Evolutionary conservation across 495 filamentous ascomycete genomes (phyloP).

Genomic region (Xylaria cubensis): DNA sequence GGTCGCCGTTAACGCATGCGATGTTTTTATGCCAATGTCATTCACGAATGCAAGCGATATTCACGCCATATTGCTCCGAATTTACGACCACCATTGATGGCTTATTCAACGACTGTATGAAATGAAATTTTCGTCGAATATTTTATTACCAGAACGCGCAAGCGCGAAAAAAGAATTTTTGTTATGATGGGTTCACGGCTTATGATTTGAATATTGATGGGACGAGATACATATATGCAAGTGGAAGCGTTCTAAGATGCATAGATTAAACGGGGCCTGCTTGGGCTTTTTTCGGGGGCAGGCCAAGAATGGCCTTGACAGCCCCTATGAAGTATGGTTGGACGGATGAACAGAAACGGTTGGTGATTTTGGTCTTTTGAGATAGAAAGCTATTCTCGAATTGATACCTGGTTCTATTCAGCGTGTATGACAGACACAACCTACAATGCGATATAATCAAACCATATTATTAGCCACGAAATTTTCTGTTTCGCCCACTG

Average conservation of each 20-base stretch:
- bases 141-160: conserved; percentile 37
- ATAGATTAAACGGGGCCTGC: conserved; percentile 36
- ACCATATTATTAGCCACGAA: not conserved
- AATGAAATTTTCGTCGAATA: conserved; percentile 37
- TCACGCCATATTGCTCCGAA: conserved; percentile 42
- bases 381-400: conserved; percentile 17
- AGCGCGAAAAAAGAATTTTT: conserved; percentile 37
- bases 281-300: conserved; percentile 5
- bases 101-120: conserved; percentile 45
- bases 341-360: conserved; percentile 6
- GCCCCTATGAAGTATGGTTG: conserved; percentile 14
- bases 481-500: not conserved
- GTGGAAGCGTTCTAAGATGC: conserved; percentile 33
- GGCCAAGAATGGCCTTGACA: conserved; percentile 17
- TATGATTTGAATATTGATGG: conserved; percentile 39
- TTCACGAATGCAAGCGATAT: conserved; percentile 28
- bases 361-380: conserved; percentile 6
- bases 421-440: conserved; percentile 13
- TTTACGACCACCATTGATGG: conserved; percentile 43
- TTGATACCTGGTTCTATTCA: conserved; percentile 24
- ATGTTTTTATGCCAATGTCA: conserved; percentile 34
- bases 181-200: conserved; percentile 40
- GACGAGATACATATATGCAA: conserved; percentile 21
- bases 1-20: conserved; percentile 43
- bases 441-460: conserved; percentile 22